Evolutionary conservation across 2,329 filamentous ascomycete species (phyloP).

Genomic region (Pseudocercospora eumusae): DNA sequence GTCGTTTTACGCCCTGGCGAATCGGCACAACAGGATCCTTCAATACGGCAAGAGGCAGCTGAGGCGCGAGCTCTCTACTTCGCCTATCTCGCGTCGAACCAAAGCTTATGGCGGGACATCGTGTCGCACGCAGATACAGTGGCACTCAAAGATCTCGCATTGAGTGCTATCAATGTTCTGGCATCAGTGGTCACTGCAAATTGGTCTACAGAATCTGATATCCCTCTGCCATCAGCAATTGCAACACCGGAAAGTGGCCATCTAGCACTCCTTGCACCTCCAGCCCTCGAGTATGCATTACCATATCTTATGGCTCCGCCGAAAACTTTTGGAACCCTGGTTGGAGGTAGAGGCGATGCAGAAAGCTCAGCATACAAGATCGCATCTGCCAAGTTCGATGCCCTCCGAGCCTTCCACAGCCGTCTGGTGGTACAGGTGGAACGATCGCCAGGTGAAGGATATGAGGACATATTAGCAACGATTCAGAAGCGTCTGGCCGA

Average conservation of each 20-base stretch:
- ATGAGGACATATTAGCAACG: conserved; percentile 46
- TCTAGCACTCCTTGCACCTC: conserved; percentile 56
- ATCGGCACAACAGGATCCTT: conserved; percentile 28
- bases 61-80: conserved; percentile 59
- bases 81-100: conserved; percentile 54
- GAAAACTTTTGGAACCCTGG: conserved; percentile 59
- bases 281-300: conserved; percentile 52
- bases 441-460: conserved; percentile 36
- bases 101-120: conserved; percentile 55
- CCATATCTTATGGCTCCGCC: conserved; percentile 61
- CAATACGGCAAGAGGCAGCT: conserved; percentile 50
- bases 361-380: conserved; percentile 61
- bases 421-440: conserved; percentile 45
- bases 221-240: conserved; percentile 43
- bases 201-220: conserved; percentile 47
- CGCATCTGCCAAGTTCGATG: conserved; percentile 60
- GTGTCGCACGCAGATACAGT: conserved; percentile 57
- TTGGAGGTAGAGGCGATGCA: conserved; percentile 58
- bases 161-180: conserved; percentile 57
- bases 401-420: conserved; percentile 52
- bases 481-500: conserved; percentile 46
- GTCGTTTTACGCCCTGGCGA: conserved; percentile 34
- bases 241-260: conserved; percentile 46
- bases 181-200: conserved; percentile 56
- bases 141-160: conserved; percentile 58